Percentiles rank a stretch among this genome's conserved stretches.
phyloP scores from a whole-genome alignment of 805 yeast species.

The Cyberlindnera xishuangbannaensis region DNA sequence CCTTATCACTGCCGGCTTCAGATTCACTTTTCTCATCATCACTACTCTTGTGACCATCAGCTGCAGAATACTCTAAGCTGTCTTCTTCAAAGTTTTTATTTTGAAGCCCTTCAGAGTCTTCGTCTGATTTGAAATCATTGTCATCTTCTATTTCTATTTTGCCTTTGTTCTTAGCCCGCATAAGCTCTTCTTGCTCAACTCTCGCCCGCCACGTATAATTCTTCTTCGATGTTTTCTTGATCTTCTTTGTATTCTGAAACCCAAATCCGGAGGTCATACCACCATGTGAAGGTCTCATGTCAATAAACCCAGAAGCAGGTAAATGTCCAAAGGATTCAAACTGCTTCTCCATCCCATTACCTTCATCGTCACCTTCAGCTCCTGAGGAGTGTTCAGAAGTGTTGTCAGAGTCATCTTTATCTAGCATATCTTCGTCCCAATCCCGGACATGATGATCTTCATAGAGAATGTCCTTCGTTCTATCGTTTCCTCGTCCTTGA shows the following conservation, averaged over 20 bases:
- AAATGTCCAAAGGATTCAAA: conserved; percentile 19
- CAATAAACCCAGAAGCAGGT: conserved; percentile 48
- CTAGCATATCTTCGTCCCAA: conserved; percentile 44
- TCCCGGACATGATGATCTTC: conserved; percentile 61
- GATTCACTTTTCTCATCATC: conserved; percentile 25
- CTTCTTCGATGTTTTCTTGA: conserved; percentile 39
- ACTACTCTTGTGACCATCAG: background rate
- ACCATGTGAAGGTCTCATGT: conserved; percentile 59
- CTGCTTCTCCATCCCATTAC: too few relatives aligned
- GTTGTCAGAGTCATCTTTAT: conserved; percentile 21
- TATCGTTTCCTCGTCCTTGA: conserved; percentile 63
- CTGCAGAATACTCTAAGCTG: background rate
- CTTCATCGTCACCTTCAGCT: conserved; percentile 16
- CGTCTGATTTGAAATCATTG: conserved; percentile 46
- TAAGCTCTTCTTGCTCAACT: conserved; percentile 41
- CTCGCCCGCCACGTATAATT: conserved; percentile 72
- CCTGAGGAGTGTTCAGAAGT: background rate
- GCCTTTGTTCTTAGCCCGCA: conserved; percentile 29
- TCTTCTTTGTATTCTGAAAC: conserved; percentile 50
- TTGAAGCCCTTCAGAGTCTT: conserved; percentile 11
- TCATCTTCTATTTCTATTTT: conserved; percentile 45
- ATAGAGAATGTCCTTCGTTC: conserved; percentile 56
- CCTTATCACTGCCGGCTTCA: conserved; percentile 19
- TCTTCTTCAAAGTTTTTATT: conserved; percentile 9
- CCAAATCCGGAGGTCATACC: conserved; percentile 69